A percentile compares a stretch with the other conserved stretches of the same genome.
Evolutionary conservation across 2,329 filamentous ascomycete genomes (phyloP).

Genomic region (Geosmithia putterillii): DNA sequence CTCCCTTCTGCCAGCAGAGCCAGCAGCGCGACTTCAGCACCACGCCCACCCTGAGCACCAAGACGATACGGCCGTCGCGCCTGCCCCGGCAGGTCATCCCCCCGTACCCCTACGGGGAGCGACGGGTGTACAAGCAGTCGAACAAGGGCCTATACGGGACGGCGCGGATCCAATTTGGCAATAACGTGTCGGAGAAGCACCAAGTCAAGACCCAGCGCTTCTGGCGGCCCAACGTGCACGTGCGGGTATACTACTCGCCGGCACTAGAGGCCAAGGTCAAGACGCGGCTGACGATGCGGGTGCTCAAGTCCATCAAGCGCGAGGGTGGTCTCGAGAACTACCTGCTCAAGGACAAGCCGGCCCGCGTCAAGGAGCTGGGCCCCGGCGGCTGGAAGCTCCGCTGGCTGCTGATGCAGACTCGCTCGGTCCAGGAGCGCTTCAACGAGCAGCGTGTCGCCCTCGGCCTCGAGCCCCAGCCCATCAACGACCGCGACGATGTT

Average conservation of each 20-base stretch:
- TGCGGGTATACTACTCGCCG: slow-evolving; percentile 54
- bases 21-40: slow-evolving; percentile 8
- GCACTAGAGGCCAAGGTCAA: slow-evolving; percentile 51
- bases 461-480: slow-evolving; percentile 38
- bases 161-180: slow-evolving; percentile 64
- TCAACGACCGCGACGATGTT: slow-evolving; percentile 22
- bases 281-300: slow-evolving; percentile 56
- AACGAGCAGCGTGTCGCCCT: slow-evolving; percentile 50
- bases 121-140: slow-evolving; percentile 65
- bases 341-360: slow-evolving; percentile 66
- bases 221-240: slow-evolving; percentile 66
- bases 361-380: slow-evolving; percentile 74
- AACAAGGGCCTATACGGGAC: slow-evolving; percentile 63
- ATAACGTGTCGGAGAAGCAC: slow-evolving; percentile 59
- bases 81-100: slow-evolving; percentile 41
- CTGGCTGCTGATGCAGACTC: slow-evolving; percentile 79
- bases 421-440: slow-evolving; percentile 52
- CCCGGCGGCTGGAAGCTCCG: slow-evolving; percentile 82
- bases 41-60: slow-evolving; percentile 18
- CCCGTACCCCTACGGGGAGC: slow-evolving; percentile 61
- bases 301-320: slow-evolving; percentile 66
- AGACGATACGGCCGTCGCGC: slow-evolving; percentile 28
- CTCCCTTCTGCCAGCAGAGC: neutral
- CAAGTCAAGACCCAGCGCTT: slow-evolving; percentile 59
- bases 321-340: slow-evolving; percentile 87